Percentiles rank a stretch among this genome's conserved stretches.
Conservation (phyloP, 495 filamentous ascomycete species). For the Talaromyces proteolyticus region DNA sequence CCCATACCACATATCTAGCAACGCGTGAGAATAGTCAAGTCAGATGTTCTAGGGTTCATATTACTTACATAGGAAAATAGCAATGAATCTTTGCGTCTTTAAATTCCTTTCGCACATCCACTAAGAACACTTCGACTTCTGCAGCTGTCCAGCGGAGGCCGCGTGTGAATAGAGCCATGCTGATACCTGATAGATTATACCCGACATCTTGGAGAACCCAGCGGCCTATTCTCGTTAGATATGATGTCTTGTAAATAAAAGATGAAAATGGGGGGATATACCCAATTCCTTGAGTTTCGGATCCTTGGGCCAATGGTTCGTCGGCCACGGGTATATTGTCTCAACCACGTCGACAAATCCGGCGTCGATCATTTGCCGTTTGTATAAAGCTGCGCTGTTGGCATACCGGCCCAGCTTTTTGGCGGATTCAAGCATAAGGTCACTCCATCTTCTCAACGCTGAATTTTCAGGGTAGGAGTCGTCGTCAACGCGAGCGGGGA, state of each 20-base stretch:
- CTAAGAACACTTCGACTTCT: neutral
- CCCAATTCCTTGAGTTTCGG: conserved; percentile 11
- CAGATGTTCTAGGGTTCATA: neutral
- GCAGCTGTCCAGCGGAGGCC: neutral
- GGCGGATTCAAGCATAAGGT: conserved; percentile 23
- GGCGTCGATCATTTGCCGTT: conserved; percentile 18
- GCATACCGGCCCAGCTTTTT: conserved; percentile 29
- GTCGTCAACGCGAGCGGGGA: conserved; percentile 26
- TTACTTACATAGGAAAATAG: neutral
- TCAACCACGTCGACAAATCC: conserved; percentile 30
- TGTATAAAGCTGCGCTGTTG: conserved; percentile 20
- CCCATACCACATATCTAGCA: neutral
- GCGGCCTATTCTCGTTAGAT: neutral
- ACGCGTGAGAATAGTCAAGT: neutral
- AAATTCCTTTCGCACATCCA: neutral
- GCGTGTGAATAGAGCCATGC: neutral
- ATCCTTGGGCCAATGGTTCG: conserved; percentile 14
- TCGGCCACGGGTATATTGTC: neutral
- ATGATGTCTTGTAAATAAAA: neutral
- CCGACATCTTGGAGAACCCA: neutral
- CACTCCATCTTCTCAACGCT: conserved; percentile 19
- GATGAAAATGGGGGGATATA: neutral
- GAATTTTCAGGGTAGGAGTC: conserved; percentile 21
- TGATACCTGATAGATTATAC: neutral
- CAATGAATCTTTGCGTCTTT: neutral